Evolutionary conservation across 2,329 filamentous ascomycete genomes (phyloP), one percentile per base, ranked within the genome.

Genomic region (Aspergillus sclerotialis): DNA sequence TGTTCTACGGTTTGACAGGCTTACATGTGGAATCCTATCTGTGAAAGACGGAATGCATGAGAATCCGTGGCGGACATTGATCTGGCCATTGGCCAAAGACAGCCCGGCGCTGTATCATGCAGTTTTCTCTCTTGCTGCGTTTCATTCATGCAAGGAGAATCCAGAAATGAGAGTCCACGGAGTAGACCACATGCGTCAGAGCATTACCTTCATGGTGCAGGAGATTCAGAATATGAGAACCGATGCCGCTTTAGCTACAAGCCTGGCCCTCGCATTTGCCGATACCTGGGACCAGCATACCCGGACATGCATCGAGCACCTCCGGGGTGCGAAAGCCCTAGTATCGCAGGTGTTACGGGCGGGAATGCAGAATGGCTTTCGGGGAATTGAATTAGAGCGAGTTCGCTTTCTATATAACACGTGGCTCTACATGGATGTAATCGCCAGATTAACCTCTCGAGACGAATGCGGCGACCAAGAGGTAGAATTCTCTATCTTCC

Each of bases 401-500:
- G 61, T 84, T 15, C 75, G 75, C 36, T 84, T 84, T 46, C 63
- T 85, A 12, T 81, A 78, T 59, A 84, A 83, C 49, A 77, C 76
- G 4, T 84, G 78, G 76, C 70, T 84, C 6, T 85, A 84, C 48
- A 80, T 84, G 72, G 79, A 84, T 52, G 81, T 84, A 17, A 79
- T 84, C 42, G 76, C 80, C 15, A 72, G 80, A 10, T 61, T 85
- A 31, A 84, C 79, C 0, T 78, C 78, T 3, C 59, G 75, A 3
- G 74, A 77, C 38, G 70, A 73, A 23, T 73, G 75, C 15, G 73
- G 76, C 9, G 67, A 74, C 28, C 62, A 65, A 27, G 61, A 70
- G 5, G 45, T 70, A 12, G 31, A 63, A 55, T 8, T 53, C 13
- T 47, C 52, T n/a, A 49, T 53, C 14, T 58, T 65, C n/a, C 59